A percentile compares a stretch with the other conserved stretches of the same genome.
These are phyloP conservation scores for Aspergillus phoenicis DNA, from an alignment of 2,329 filamentous ascomycete genomes.

Conservation along the genomic window DNA sequence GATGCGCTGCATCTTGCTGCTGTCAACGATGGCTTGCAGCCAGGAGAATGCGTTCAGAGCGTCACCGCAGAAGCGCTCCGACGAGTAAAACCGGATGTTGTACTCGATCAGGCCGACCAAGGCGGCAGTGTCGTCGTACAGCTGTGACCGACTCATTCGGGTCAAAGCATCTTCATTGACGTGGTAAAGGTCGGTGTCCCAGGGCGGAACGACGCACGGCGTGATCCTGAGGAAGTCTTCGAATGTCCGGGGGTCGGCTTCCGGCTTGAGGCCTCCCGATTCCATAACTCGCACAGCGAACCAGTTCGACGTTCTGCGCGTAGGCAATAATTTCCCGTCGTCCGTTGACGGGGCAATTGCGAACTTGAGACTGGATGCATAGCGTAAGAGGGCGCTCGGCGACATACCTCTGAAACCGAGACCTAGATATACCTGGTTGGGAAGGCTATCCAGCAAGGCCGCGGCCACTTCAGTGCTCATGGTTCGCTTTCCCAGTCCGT, in stretches of 20 bases:
- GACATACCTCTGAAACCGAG: conserved; percentile 36
- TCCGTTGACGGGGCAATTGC: conserved; percentile 11
- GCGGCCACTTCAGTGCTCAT: conserved; percentile 62
- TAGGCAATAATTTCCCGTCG: conserved; percentile 31
- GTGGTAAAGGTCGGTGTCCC: conserved; percentile 28
- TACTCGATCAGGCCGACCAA: conserved; percentile 38
- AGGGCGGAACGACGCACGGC: conserved; percentile 35
- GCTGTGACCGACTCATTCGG: conserved; percentile 27
- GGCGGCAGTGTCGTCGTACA: conserved; percentile 40
- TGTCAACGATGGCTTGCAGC: conserved; percentile 39
- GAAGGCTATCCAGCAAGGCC: conserved; percentile 56
- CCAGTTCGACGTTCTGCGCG: conserved; percentile 37
- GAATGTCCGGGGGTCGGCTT: conserved; percentile 49
- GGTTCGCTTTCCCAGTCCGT: conserved; percentile 49
- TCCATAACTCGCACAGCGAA: conserved; percentile 55
- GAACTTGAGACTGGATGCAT: conserved; percentile 26
- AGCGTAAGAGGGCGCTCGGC: conserved; percentile 32
- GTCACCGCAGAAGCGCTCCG: conserved; percentile 27
- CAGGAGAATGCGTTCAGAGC: conserved; percentile 35
- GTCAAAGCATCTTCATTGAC: conserved; percentile 25
- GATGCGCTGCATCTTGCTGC: conserved; percentile 39
- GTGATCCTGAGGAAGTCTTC: conserved; percentile 42
- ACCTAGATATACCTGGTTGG: conserved; percentile 50
- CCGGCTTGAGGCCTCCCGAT: conserved; percentile 49
- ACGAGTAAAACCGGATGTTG: conserved; percentile 31